Conservation (phyloP, 805 yeast species). For the Ogataea ramenticola region DNA sequence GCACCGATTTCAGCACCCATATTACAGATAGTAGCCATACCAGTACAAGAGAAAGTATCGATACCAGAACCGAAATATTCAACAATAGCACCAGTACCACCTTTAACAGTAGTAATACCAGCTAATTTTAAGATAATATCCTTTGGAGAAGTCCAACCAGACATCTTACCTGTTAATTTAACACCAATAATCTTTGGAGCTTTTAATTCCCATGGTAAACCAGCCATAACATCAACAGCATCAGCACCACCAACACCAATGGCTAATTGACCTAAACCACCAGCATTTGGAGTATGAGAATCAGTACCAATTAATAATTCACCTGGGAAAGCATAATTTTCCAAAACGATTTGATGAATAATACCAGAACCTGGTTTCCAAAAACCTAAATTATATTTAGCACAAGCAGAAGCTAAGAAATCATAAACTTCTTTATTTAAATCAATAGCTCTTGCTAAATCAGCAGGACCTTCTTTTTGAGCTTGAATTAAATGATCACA, state of each 20-base stretch:
- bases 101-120: conserved; percentile 89
- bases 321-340: conserved; percentile 96
- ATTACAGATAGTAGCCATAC: conserved; percentile 99
- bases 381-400: conserved; percentile 92
- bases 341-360: conserved; percentile 95
- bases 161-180: conserved; percentile 79
- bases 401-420: conserved; percentile 87
- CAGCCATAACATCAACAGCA: conserved; percentile 96
- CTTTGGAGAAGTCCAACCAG: conserved; percentile 96
- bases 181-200: conserved; percentile 96
- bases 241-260: conserved; percentile 99
- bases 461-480: conserved; percentile 82
- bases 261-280: conserved; percentile 97
- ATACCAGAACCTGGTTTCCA: conserved; percentile 99
- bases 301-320: conserved; percentile 96
- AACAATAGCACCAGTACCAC: conserved; percentile 95
- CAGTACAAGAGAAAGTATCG: conserved; percentile 82
- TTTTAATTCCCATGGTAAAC: conserved; percentile 97
- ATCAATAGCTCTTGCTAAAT: conserved; percentile 71
- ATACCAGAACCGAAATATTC: conserved; percentile 98
- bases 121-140: conserved; percentile 92
- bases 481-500: conserved; percentile 98
- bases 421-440: conserved; percentile 94
- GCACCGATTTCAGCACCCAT: conserved; percentile 99
- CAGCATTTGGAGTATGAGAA: conserved; percentile 98